phyloP scores from a whole-genome alignment of 108 stramenopile species.

The Cyclotella cryptica region DNA sequence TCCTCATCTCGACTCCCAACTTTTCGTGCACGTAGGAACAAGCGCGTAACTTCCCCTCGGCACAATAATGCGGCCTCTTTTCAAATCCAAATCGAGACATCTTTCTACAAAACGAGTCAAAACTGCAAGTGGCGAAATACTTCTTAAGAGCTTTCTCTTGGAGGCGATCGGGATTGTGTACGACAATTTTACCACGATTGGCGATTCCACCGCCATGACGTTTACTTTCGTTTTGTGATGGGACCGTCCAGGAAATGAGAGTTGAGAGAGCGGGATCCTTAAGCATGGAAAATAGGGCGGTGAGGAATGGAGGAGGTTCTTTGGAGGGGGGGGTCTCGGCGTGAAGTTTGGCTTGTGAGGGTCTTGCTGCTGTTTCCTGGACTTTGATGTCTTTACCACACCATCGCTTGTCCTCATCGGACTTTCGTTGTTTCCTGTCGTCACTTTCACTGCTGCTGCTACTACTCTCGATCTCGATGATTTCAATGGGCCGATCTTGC shows the following conservation, averaged over 20 bases:
- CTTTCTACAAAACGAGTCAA: slow-evolving; percentile 53
- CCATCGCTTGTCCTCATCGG: no score
- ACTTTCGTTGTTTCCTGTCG: neutral
- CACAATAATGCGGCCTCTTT: slow-evolving; percentile 45
- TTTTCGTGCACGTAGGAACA: slow-evolving; percentile 58
- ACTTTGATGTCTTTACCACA: no score
- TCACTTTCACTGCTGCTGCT: slow-evolving; percentile 1
- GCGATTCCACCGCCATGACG: slow-evolving; percentile 31
- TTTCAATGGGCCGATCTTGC: neutral
- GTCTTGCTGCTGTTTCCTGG: neutral
- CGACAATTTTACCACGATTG: slow-evolving; percentile 64
- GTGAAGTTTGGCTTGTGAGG: neutral
- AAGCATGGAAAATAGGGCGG: slow-evolving; percentile 55
- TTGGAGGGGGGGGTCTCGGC: neutral
- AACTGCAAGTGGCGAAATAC: slow-evolving; percentile 59
- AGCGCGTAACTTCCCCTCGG: slow-evolving; percentile 59
- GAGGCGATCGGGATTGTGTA: slow-evolving; percentile 71
- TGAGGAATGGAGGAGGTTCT: slow-evolving; percentile 35
- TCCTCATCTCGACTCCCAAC: slow-evolving; percentile 32
- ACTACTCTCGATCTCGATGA: neutral
- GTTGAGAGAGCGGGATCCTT: slow-evolving; percentile 36
- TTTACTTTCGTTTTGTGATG: slow-evolving; percentile 32
- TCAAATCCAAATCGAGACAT: slow-evolving; percentile 59
- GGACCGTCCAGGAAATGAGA: slow-evolving; percentile 48
- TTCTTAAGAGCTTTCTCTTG: slow-evolving; percentile 42